These are phyloP conservation scores for Xylaria nigripes DNA, from an alignment of 495 filamentous ascomycete species.

Conservation along the genomic window DNA sequence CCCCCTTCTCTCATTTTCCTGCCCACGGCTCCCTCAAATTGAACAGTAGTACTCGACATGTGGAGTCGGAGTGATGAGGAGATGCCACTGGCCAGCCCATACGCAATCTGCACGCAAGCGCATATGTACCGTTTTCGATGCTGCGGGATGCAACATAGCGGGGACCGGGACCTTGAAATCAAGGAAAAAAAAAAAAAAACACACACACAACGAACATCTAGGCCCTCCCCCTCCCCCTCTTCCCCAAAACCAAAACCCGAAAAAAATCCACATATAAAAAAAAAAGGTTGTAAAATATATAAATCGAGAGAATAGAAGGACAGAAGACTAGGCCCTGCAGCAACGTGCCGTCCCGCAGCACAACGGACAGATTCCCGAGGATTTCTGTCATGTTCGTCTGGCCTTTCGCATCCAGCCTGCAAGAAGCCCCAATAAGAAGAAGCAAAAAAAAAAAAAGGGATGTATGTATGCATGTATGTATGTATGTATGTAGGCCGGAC, in stretches of 20 bases:
- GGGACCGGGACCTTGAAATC: neutral
- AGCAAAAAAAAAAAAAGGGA: neutral
- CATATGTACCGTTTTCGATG: neutral
- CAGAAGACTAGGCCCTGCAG: neutral
- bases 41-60: too few species aligned
- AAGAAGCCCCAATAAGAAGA: neutral
- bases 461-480: too few species aligned
- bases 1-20: too few species aligned
- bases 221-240: too few species aligned
- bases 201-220: too few species aligned
- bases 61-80: neutral
- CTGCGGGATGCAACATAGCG: neutral
- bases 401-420: neutral
- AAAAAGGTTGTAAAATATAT: neutral
- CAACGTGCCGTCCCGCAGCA: constrained; percentile 5
- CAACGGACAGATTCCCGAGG: neutral
- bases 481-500: too few species aligned
- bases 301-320: neutral
- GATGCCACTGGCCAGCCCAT: neutral
- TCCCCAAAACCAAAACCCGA: too few species aligned
- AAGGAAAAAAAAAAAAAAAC: neutral
- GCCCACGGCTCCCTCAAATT: too few species aligned
- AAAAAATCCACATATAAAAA: neutral
- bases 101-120: neutral
- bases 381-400: neutral